A percentile compares a stretch with the other conserved stretches of the same genome.
phyloP scores from a whole-genome alignment of 352 stramenopile genomes.

The Phytophthora constricta region DNA sequence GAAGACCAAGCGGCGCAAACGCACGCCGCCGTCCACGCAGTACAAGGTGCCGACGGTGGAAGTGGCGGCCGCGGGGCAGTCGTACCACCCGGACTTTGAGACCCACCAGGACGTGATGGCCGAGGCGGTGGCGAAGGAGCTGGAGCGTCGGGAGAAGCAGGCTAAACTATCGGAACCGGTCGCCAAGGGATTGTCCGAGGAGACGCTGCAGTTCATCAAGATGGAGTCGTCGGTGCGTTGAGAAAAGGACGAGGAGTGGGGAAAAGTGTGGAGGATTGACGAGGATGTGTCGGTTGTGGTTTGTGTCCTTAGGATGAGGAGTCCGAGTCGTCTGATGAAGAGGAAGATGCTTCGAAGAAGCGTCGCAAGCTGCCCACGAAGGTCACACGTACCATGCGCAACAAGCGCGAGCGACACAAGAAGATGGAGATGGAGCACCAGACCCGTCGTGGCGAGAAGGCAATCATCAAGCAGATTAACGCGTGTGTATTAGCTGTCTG shows the following conservation, averaged over 20 bases:
- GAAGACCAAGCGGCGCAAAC: conserved; percentile 63
- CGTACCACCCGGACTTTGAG: conserved; percentile 87
- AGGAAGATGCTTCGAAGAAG: conserved; percentile 45
- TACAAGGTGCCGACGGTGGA: conserved; percentile 79
- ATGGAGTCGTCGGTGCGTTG: conserved; percentile 49
- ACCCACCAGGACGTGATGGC: conserved; percentile 84
- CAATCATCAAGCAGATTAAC: conserved; percentile 90
- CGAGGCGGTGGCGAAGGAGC: conserved; percentile 68
- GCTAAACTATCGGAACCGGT: conserved; percentile 57
- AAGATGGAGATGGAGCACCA: conserved; percentile 79
- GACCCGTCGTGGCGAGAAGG: conserved; percentile 64
- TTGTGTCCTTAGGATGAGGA: no score
- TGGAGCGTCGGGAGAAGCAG: conserved; percentile 64
- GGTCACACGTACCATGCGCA: conserved; percentile 74
- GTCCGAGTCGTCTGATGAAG: conserved; percentile 50
- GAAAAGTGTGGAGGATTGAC: not conserved
- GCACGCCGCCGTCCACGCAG: conserved; percentile 57
- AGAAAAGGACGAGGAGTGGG: conserved; percentile 1
- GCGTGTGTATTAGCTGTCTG: conserved; percentile 47
- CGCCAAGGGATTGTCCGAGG: conserved; percentile 68
- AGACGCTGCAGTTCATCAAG: conserved; percentile 86
- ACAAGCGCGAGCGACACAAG: conserved; percentile 84
- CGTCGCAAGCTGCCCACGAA: conserved; percentile 56
- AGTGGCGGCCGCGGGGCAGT: conserved; percentile 77
- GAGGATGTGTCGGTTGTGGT: conserved; percentile 24